Evolutionary conservation across 2,329 filamentous ascomycete species (phyloP), one percentile per base, ranked within the genome.

Genomic region (Fusarium keratoplasticum): DNA sequence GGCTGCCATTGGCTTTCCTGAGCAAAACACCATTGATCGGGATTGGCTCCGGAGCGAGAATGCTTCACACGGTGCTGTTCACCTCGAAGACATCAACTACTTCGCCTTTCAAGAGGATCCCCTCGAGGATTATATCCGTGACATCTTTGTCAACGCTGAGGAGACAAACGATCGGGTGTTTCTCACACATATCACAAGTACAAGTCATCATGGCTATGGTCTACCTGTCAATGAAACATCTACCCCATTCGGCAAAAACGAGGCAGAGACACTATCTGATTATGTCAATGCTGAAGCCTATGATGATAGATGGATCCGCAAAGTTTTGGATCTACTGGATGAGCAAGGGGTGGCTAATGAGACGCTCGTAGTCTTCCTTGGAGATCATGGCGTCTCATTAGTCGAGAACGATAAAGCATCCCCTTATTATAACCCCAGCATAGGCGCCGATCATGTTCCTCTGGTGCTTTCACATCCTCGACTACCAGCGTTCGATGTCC

Each of bases 101-200:
- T 81, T 78, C 14, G 77, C 76, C 31, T 73, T 80, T 59, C 69
- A 76, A 10, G 80, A 81, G 60, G 47, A 61, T 1, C 67, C 61
- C 1, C 69, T 82, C 4, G 76, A 79, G 25, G 72, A 79, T 22
- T 82, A 81, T 47, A 67, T 81, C 14, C 73, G 76, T 4, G 78
- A 81, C 44, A 72, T 72, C 7, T 79, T 82, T 36, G 57, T 50
- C 6, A 66, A 71, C 2, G 79, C 80, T 29, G 76, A 74, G 52
- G 58, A 76, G 44, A 78, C 78, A 16, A 73, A 80, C 16, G 75
- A 81, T 61, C 73, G 80, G 7, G 55, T 81, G 1, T 82, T 82
- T 33, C 67, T 82, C 16, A 75, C 79, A 1, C 81, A 82, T 58
- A 61, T 82, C 1, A 82, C 81, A 4, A 79, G 79, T 57, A 80